phyloP scores from a whole-genome alignment of 2,329 filamentous ascomycete genomes.

The Colletotrichum kahawae region DNA sequence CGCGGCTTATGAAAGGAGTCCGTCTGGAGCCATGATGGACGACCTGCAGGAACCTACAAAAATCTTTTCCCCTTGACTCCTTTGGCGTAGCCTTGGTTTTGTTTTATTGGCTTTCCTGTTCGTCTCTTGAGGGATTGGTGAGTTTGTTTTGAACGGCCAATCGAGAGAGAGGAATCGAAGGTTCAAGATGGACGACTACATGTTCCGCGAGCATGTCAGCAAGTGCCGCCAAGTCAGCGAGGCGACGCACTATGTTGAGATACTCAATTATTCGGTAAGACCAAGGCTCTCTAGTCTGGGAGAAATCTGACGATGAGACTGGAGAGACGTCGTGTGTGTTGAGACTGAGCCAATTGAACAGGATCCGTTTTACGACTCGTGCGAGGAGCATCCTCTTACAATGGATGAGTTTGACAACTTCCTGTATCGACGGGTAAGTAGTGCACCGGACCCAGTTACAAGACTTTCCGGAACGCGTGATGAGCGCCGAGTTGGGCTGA shows the following conservation, averaged over 20 bases:
- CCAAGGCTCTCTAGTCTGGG: neutral
- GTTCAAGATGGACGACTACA: slow-evolving; percentile 62
- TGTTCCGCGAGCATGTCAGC: slow-evolving; percentile 55
- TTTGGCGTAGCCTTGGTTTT: slow-evolving; percentile 1
- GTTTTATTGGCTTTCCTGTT: neutral
- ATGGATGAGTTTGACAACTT: slow-evolving; percentile 65
- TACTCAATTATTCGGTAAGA: slow-evolving; percentile 64
- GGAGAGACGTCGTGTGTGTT: neutral
- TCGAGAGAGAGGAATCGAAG: slow-evolving; percentile 8
- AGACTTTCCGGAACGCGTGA: neutral
- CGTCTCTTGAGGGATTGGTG: neutral
- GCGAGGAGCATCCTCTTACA: slow-evolving; percentile 57
- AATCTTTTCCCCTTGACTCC: neutral
- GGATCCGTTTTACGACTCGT: slow-evolving; percentile 54
- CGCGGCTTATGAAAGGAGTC: slow-evolving; percentile 21
- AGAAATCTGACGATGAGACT: neutral
- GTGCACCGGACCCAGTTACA: neutral
- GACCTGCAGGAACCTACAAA: slow-evolving; percentile 16
- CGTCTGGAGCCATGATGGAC: slow-evolving; percentile 13
- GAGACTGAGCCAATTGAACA: slow-evolving; percentile 28
- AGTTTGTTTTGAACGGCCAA: neutral
- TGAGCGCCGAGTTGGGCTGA: slow-evolving; percentile 4
- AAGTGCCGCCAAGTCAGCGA: slow-evolving; percentile 55
- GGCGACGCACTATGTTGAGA: slow-evolving; percentile 60
- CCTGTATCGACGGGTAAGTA: slow-evolving; percentile 51